These are phyloP conservation scores for Lichenothelia convexa DNA, from an alignment of 495 filamentous ascomycete species.

Conservation along the genomic window DNA sequence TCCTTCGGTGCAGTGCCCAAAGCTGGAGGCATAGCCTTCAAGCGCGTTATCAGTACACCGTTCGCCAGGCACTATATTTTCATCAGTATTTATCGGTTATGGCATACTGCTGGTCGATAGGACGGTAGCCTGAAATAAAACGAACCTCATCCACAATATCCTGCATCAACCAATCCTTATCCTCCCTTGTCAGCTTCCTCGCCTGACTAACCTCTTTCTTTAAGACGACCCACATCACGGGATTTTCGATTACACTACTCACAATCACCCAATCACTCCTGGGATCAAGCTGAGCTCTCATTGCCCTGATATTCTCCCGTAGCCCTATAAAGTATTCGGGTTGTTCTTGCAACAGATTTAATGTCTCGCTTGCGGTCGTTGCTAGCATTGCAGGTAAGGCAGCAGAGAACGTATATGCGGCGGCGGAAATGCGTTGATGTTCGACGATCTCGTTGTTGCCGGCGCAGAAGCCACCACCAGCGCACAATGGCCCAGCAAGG, in stretches of 20 bases:
- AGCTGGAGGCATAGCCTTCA: constrained; percentile 57
- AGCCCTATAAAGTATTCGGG: constrained; percentile 58
- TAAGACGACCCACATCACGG: constrained; percentile 65
- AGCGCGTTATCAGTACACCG: constrained; percentile 67
- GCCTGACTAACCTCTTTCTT: constrained; percentile 67
- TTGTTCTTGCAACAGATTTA: constrained; percentile 65
- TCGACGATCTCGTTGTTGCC: constrained; percentile 77
- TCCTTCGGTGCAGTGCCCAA: constrained; percentile 41
- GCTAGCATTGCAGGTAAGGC: constrained; percentile 86
- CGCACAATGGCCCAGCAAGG: constrained; percentile 73
- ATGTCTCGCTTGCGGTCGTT: constrained; percentile 79
- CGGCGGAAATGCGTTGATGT: constrained; percentile 80
- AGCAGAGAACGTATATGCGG: constrained; percentile 86
- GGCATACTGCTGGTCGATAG: too few species aligned
- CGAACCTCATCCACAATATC: constrained; percentile 87
- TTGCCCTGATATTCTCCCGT: constrained; percentile 61
- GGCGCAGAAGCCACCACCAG: constrained; percentile 89
- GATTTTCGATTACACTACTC: constrained; percentile 69
- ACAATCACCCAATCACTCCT: constrained; percentile 83
- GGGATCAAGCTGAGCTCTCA: constrained; percentile 77
- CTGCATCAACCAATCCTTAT: constrained; percentile 73
- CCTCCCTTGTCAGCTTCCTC: constrained; percentile 43
- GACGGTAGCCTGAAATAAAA: background rate
- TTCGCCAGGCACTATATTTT: constrained; percentile 47
- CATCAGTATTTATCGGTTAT: background rate